Conservation (phyloP, 148 eudicot species). For the Diospyros lotus region DNA sequence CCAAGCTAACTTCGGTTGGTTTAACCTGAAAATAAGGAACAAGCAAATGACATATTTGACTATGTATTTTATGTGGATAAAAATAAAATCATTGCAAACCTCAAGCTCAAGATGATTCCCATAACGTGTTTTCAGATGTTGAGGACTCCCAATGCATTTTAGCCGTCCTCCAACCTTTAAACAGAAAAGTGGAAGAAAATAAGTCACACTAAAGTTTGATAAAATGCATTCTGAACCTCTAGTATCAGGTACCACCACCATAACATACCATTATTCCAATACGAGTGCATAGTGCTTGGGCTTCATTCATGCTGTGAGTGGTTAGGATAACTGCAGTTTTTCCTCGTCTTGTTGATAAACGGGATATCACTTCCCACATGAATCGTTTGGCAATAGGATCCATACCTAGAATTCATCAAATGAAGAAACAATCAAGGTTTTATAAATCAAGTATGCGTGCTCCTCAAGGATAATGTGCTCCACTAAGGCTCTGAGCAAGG, state of each 20-base stretch:
- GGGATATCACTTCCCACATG: conserved; percentile 99
- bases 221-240: background rate
- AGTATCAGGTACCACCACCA: background rate
- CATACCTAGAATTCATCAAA: conserved; percentile 57
- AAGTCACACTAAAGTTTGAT: background rate
- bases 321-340: conserved; percentile 95
- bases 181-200: conserved; percentile 6
- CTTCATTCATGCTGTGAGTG: conserved; percentile 99
- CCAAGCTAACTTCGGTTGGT: conserved; percentile 69
- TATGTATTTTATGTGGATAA: background rate
- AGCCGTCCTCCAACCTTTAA: conserved; percentile 83
- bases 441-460: background rate
- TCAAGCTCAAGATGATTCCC: conserved; percentile 99
- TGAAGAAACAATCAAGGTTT: background rate
- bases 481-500: too few species aligned
- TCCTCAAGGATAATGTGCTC: background rate
- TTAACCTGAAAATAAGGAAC: conserved; percentile 53
- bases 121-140: conserved; percentile 90
- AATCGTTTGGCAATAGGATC: conserved; percentile 98
- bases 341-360: conserved; percentile 88
- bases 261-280: conserved; percentile 87
- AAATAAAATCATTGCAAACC: conserved; percentile 30
- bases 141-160: conserved; percentile 94
- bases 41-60: background rate
- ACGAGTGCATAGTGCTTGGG: conserved; percentile 94